phyloP scores from a whole-genome alignment of 1,284 basidiomycete genomes.

The Apiotrichum laibachii region DNA sequence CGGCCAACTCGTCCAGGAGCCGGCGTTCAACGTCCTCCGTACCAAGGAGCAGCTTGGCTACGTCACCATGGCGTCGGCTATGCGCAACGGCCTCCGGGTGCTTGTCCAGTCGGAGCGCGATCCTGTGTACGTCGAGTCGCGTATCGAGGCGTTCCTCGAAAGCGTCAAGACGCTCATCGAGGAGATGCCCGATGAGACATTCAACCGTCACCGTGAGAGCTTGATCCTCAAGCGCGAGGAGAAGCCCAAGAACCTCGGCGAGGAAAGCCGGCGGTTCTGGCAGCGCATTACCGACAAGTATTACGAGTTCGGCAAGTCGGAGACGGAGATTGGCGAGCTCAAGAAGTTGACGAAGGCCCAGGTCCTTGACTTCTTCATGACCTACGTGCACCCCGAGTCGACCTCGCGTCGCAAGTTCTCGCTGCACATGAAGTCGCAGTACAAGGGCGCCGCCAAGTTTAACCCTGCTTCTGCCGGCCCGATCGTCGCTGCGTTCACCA shows the following conservation, averaged over 20 bases:
- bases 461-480: slow-evolving; percentile 65
- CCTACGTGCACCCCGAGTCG: slow-evolving; percentile 69
- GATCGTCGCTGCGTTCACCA: slow-evolving; percentile 60
- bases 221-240: slow-evolving; percentile 69
- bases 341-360: slow-evolving; percentile 70
- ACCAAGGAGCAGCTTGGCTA: slow-evolving; percentile 98
- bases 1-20: slow-evolving; percentile 78
- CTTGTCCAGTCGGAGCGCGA: slow-evolving; percentile 86
- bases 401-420: slow-evolving; percentile 72
- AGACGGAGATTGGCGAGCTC: slow-evolving; percentile 66
- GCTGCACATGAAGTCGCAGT: slow-evolving; percentile 70
- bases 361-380: slow-evolving; percentile 70
- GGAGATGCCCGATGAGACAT: slow-evolving; percentile 62
- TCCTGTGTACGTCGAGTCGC: slow-evolving; percentile 78
- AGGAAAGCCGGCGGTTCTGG: slow-evolving; percentile 67
- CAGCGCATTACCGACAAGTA: slow-evolving; percentile 69
- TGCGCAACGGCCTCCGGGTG: slow-evolving; percentile 72
- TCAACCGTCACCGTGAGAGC: slow-evolving; percentile 63
- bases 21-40: slow-evolving; percentile 89
- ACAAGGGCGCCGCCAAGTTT: slow-evolving; percentile 54
- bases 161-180: slow-evolving; percentile 62
- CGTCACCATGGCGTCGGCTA: slow-evolving; percentile 61
- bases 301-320: slow-evolving; percentile 68
- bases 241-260: slow-evolving; percentile 65
- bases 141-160: slow-evolving; percentile 83